phyloP scores from a whole-genome alignment of 176 grass and related monocot genomes.

The Oropetium thomaeum region DNA sequence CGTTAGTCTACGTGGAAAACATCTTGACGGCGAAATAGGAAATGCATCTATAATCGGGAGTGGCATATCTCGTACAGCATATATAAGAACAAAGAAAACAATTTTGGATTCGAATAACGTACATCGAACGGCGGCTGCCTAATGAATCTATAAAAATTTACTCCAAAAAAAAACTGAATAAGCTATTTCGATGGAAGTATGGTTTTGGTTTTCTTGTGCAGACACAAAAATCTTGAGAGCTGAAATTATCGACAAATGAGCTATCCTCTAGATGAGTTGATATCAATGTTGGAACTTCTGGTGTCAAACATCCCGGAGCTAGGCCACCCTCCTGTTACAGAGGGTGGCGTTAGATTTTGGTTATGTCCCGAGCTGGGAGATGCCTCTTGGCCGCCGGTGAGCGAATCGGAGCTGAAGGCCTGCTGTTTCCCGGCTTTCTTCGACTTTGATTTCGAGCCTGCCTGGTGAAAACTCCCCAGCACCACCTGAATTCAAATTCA shows the following conservation, averaged over 20 bases:
- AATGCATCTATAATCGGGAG: neutral
- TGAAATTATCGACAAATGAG: slow-evolving; percentile 41
- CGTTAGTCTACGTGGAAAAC: slow-evolving; percentile 15
- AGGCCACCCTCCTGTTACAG: slow-evolving; percentile 53
- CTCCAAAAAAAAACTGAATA: slow-evolving; percentile 38
- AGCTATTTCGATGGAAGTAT: slow-evolving; percentile 45
- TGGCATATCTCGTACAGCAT: neutral
- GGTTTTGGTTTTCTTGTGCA: slow-evolving; percentile 10
- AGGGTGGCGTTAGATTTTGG: slow-evolving; percentile 51
- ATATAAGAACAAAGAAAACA: neutral
- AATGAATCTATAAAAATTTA: slow-evolving; percentile 44
- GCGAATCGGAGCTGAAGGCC: slow-evolving; percentile 39
- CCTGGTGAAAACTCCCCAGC: slow-evolving; percentile 63
- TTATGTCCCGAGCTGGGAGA: slow-evolving; percentile 53
- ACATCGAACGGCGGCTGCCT: slow-evolving; percentile 14
- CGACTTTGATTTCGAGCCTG: slow-evolving; percentile 47
- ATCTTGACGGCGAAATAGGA: slow-evolving; percentile 29
- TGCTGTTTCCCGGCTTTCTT: slow-evolving; percentile 54
- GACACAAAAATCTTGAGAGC: slow-evolving; percentile 22
- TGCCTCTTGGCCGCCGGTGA: slow-evolving; percentile 13
- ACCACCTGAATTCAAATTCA: slow-evolving; percentile 49
- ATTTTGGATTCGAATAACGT: slow-evolving; percentile 3
- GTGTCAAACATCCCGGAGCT: slow-evolving; percentile 58
- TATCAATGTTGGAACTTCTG: slow-evolving; percentile 66
- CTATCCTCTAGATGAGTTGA: slow-evolving; percentile 86